Base-by-base conservation (phyloP, 208 protist species). In the Crithidia fasciculata region DNA sequence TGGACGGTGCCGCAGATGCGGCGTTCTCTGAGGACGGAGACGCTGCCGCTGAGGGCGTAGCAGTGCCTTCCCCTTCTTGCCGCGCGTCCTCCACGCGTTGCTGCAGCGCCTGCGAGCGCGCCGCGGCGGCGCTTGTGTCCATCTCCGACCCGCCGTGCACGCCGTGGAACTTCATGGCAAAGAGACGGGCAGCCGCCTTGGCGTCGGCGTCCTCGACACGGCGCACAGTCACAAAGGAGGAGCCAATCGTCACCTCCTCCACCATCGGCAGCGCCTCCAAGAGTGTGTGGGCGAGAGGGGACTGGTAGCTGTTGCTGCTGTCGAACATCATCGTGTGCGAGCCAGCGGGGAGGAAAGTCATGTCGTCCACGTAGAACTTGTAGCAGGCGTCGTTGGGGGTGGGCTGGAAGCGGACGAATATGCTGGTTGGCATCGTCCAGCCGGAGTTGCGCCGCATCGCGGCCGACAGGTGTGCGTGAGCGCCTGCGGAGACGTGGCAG, bases 371-470 rank as follows among this genome's bases (percentile, higher is more conserved):
- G 63, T 85, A 92, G 56, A 96, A 96, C 69, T 93, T 93, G 78
- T 93, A 94, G 68, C 90, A 96, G 28, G 79, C 78, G 19, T 91
- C 85, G 71, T 96, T 96, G 4, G 92, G 92, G 4, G 92, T 96
- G 4, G 81, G 76, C 43, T 89, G 82, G 70, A 96, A 96, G 62
- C 83, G 87, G 15, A 96, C 90, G 62, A 96, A 86, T 54, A 89
- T 89, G 13, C 52, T 58, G 28, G 76, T 77, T 0, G 40, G 50
- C 18, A 45, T n/a, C 0, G 59, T 50, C 40, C 28, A 66, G 41
- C 61, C 19, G n/a, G 65, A 59, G 5, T 40, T 5, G 65, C 13
- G 41, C 41, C 65, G 58, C 58, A 50, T 16, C 41, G 65, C 5
- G 13, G 40, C 62, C 18, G 37, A 52, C 9, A 61, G 3, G 40